phyloP scores from a whole-genome alignment of 768 basidiomycete genomes.

The Kwoniella mangroviensis region DNA sequence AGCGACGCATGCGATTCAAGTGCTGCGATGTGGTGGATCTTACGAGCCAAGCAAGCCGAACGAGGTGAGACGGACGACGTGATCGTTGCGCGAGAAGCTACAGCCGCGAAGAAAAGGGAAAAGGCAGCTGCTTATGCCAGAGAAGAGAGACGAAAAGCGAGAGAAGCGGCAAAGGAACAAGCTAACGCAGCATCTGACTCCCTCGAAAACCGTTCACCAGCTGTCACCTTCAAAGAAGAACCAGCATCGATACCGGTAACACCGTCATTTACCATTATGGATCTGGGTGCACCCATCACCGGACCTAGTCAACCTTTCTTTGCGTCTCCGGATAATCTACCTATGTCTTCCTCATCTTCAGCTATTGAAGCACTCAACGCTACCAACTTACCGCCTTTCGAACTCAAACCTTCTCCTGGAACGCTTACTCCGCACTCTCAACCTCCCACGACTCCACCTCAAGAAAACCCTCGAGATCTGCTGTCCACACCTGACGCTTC shows the following conservation, averaged over 20 bases:
- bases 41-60: constrained; percentile 68
- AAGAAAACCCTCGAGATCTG: constrained; percentile 6
- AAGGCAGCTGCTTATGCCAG: constrained; percentile 33
- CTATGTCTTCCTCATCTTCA: not conserved
- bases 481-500: constrained; percentile 22
- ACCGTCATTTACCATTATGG: constrained; percentile 28
- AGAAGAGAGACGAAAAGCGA: constrained; percentile 38
- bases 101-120: constrained; percentile 38
- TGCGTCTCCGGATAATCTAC: constrained; percentile 6
- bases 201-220: not conserved
- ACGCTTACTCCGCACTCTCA: not conserved
- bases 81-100: constrained; percentile 35
- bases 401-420: constrained; percentile 9
- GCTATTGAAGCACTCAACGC: constrained; percentile 1
- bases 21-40: constrained; percentile 95
- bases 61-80: constrained; percentile 66
- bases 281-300: constrained; percentile 30
- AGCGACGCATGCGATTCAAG: constrained; percentile 90
- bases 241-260: constrained; percentile 20
- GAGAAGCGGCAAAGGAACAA: constrained; percentile 18
- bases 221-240: constrained; percentile 30
- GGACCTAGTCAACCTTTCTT: constrained; percentile 2
- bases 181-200: constrained; percentile 3
- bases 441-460: constrained; percentile 30
- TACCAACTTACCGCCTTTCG: not conserved